A percentile compares a stretch with the other conserved stretches of the same genome.
Conservation (phyloP, 106 monocot genomes). For the Dendrobium huoshanense region DNA sequence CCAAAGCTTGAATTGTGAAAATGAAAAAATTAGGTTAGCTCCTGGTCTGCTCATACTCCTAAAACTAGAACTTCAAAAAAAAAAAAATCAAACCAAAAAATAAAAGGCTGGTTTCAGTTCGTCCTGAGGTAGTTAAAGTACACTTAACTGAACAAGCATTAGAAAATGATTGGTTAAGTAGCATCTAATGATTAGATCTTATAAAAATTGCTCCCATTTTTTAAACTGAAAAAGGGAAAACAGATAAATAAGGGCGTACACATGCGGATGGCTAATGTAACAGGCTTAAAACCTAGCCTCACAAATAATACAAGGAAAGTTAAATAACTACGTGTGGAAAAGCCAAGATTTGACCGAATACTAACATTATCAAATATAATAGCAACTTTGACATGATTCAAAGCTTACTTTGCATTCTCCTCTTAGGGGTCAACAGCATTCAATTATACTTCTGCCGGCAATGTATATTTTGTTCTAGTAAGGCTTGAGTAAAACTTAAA, state of each 20-base stretch:
- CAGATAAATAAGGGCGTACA: neutral
- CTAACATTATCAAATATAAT: neutral
- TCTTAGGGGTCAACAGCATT: neutral
- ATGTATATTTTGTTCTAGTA: neutral
- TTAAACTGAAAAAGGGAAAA: neutral
- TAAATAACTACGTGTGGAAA: neutral
- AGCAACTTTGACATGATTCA: conserved; percentile 1
- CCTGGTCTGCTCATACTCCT: too few relatives aligned
- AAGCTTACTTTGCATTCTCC: neutral
- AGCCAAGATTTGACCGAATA: neutral
- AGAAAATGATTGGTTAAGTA: neutral
- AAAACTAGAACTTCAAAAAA: too few relatives aligned
- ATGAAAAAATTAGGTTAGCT: too few relatives aligned
- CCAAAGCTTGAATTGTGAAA: too few relatives aligned
- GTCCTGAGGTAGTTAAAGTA: too few relatives aligned
- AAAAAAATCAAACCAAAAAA: too few relatives aligned
- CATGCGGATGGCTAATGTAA: neutral
- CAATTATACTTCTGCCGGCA: neutral
- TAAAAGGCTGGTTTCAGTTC: too few relatives aligned
- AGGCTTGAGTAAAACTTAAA: neutral
- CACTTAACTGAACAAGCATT: neutral
- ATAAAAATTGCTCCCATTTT: neutral
- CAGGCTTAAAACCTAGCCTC: neutral
- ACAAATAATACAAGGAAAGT: neutral
- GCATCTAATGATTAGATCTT: neutral